Evolutionary conservation across 768 basidiomycete genomes (phyloP), one percentile per base, ranked within the genome.

Genomic region (Tricholomella constricta): DNA sequence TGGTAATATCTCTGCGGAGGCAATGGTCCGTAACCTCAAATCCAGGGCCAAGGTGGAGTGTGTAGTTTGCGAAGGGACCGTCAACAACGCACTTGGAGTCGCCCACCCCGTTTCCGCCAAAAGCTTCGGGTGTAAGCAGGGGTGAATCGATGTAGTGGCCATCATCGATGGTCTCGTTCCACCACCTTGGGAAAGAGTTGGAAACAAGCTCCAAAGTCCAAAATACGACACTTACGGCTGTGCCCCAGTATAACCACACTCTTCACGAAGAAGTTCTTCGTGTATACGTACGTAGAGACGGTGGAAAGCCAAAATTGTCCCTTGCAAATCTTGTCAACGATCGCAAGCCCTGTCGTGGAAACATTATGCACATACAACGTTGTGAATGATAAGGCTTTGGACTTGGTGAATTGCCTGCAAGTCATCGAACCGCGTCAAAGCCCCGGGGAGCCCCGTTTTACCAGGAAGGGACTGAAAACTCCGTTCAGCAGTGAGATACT

Each of bases 141-240:
- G 48, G 48, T 10, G 38, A 50, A 11, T 50, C 25, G 19, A 41
- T 50, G 27, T 23, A 50, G 31, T 50, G 5, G 27, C 38, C 48
- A 38, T 50, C 48, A 29, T 50, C 38, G 14, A 49, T 23, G 12
- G 36, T 49, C 29, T 49, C 48, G 27, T 50, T 34, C 48, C 37
- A 50, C 48, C 48, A 50, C 1, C 48, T 41, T 22, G 12, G 6
- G 4, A 19, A 19, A 47, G 14, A 3, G 15, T 11, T 14, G 23
- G 19, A 35, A 15, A 3, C 8, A 23, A 26, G 35, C 22, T 37
- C 14, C 17, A 12, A 26, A 10, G 2, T 3, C 22, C 2, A 35
- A 2, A 23, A 23, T 8, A 10, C 2, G 12, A 27, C 4, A 31
- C 44, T 29, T 19, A 45, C 44, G 44, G 44, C 17, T 45, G 44